These are phyloP conservation scores for Penicillium samsonianum DNA, from an alignment of 495 filamentous ascomycete genomes.

Conservation along the genomic window DNA sequence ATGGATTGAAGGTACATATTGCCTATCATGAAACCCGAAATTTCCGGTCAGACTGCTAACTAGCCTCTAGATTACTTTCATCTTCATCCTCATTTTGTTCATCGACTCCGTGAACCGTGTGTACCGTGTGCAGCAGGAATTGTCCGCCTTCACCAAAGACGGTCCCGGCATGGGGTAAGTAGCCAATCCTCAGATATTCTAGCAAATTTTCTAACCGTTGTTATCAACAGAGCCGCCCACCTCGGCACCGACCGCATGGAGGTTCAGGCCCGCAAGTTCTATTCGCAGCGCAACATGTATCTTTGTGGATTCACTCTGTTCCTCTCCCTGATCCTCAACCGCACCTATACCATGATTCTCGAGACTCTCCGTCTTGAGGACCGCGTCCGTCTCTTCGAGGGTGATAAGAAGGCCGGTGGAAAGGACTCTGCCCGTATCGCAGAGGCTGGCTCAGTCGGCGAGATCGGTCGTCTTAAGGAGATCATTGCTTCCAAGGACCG, in stretches of 20 bases:
- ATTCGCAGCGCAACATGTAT: slow-evolving; percentile 99
- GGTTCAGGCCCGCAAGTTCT: slow-evolving; percentile 98
- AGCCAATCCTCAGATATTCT: background rate
- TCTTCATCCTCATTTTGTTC: slow-evolving; percentile 97
- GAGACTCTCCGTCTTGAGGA: slow-evolving; percentile 92
- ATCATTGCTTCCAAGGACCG: slow-evolving; percentile 70
- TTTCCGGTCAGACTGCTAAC: background rate
- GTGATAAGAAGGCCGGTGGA: slow-evolving; percentile 69
- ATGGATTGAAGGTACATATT: slow-evolving; percentile 71
- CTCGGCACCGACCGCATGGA: slow-evolving; percentile 92
- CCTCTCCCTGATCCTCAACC: slow-evolving; percentile 97
- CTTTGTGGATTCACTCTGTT: slow-evolving; percentile 99
- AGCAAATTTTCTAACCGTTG: slow-evolving; percentile 15
- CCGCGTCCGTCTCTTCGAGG: slow-evolving; percentile 82
- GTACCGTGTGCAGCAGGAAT: slow-evolving; percentile 90
- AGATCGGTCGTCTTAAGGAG: slow-evolving; percentile 71
- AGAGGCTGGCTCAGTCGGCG: slow-evolving; percentile 69
- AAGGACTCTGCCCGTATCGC: slow-evolving; percentile 66
- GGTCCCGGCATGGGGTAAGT: slow-evolving; percentile 47
- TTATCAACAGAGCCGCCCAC: slow-evolving; percentile 58
- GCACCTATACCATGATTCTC: slow-evolving; percentile 96
- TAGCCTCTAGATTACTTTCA: slow-evolving; percentile 82
- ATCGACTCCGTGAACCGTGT: slow-evolving; percentile 98
- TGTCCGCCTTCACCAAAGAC: slow-evolving; percentile 60
- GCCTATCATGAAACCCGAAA: background rate